Evolutionary conservation across 306 rosid genomes (phyloP).

Genomic region (Phaseolus lunatus): DNA sequence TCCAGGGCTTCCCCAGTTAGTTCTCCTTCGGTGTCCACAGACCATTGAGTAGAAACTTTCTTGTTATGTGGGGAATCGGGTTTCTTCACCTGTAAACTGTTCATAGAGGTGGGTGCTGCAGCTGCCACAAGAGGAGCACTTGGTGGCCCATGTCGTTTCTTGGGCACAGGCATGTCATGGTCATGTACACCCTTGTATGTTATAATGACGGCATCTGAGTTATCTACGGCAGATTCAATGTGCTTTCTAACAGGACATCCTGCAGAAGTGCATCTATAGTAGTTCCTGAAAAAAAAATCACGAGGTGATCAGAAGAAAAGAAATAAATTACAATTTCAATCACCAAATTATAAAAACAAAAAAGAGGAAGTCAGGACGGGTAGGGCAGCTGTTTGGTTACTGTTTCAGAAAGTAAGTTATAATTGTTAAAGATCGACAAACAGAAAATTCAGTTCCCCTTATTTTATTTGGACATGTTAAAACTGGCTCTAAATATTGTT

Average conservation of each 20-base stretch:
- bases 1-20: constrained; percentile 92
- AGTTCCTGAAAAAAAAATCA: constrained; percentile 71
- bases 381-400: background rate
- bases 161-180: constrained; percentile 96
- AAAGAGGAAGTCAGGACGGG: background rate
- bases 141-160: constrained; percentile 88
- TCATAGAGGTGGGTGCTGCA: constrained; percentile 80
- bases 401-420: background rate
- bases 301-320: constrained; percentile 39
- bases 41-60: constrained; percentile 70
- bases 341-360: constrained; percentile 11
- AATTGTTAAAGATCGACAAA: background rate
- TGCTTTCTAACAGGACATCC: constrained; percentile 99
- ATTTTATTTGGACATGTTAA: background rate
- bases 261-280: constrained; percentile 98
- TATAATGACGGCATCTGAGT: constrained; percentile 71
- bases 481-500: background rate
- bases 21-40: constrained; percentile 90
- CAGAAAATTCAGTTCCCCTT: background rate
- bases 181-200: constrained; percentile 95
- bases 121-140: constrained; percentile 88
- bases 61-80: constrained; percentile 51
- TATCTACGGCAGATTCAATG: constrained; percentile 80
- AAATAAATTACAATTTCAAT: constrained; percentile 22
- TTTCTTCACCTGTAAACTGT: constrained; percentile 55